Evolutionary conservation across 306 rosid genomes (phyloP), one percentile per base, ranked within the genome.

Genomic region (Casuarina cunninghamiana): DNA sequence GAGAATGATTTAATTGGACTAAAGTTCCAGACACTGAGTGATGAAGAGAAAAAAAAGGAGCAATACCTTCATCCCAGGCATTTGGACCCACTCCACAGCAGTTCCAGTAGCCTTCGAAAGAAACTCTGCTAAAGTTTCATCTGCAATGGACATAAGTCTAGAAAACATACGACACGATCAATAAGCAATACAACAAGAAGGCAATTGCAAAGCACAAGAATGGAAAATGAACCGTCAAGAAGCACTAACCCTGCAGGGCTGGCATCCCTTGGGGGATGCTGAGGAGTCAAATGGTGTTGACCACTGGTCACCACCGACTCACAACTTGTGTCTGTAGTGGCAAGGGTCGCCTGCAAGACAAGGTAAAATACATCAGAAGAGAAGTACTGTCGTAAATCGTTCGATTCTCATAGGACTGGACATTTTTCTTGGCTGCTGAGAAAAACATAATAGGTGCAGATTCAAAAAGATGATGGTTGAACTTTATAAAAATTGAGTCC

Each of bases 71-170:
- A 95, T 95, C 89, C 99, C 99, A 84, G 99, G 99, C 97, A 95
- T 83, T 90, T 95, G 99, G 97, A 95, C 96, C 99, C 99, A 95
- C 97, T 95, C 99, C 78, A 95, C 97, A 76, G 99, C 99, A 85
- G 99, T 95, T 85, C 99, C 99, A 80, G 99, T 95, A 67, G 99
- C 99, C 97, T 95, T 95, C 53, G 99, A 95, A 61, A 95, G 93
- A 95, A 95, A 95, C 97, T 95, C 99, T 90, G 99, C 88, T 85
- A 95, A 93, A 93, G 99, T 95, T 87, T 95, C 99, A 88, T 95
- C 96, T 79, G 99, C 99, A 65, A 95, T 95, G 90, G 99, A 95
- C 97, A 95, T 75, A 86, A 95, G 99, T 88, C 99, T 95, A 67
- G 51, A 83, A 74, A 79, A 81, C 55, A 82, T 70, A 71, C 79